Evolutionary conservation across 371 early-diverging fungal genomes (phyloP), one percentile per base, ranked within the genome.

Genomic region (Mucor velutinosus): DNA sequence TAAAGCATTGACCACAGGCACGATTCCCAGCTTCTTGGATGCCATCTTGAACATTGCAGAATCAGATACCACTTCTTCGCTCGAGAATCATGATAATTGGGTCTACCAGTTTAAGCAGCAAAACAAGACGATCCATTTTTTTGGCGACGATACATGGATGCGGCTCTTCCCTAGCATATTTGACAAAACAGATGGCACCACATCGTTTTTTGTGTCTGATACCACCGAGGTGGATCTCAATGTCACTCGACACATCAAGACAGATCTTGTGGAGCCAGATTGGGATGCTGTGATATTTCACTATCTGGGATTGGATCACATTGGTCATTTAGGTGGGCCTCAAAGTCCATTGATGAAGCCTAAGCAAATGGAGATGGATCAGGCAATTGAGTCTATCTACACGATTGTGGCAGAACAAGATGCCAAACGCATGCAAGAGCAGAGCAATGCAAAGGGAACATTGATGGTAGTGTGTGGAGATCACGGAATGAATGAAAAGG

Each of bases 81-180:
- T 91, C 6, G 73, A 78, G 14, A 71, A 83, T 62, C 88, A 92
- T 41, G 94, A 94, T 69, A 94, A 90, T 66, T 83, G 92, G 89
- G 74, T 94, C 21, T 82, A 87, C 72, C 93, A 93, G 65, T 70
- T 92, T 35, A 78, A 84, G 25, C 71, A 83, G 25, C 70, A 80
- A 6, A 82, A 84, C 8, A 83, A 85, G 37, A 82, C 86, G 1
- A 81, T 96, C 21, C 83, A 87, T 45, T 93, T 96, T 76, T 93
- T 93, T 86, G 98, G 98, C 41, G 98, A 98, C 69, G 97, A 98
- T 65, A 98, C 98, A 4, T 98, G 98, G 98, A 87, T 93, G 56
- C 85, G 89, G 27, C 76, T 98, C 32, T 95, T 93, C 67, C 95
- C 95, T 0, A 86, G 81, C 0, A 51, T 85, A 7, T 93, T 94